Evolutionary conservation across 2,329 filamentous ascomycete genomes (phyloP).

Genomic region (Colletotrichum scovillei): DNA sequence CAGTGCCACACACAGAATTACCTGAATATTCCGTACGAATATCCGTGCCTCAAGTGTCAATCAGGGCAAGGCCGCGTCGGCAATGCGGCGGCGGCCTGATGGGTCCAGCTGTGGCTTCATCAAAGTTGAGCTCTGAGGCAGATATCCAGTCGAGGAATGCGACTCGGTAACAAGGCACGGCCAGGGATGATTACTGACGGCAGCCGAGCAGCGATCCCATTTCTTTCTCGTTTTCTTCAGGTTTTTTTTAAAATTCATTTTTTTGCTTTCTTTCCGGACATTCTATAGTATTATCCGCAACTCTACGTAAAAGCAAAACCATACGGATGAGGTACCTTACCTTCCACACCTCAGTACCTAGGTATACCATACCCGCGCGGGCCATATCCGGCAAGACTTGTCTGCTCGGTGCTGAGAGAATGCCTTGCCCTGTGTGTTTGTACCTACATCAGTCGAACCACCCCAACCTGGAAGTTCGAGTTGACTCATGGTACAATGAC

Average conservation of each 20-base stretch:
- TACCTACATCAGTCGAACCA: background rate
- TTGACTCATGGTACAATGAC: background rate
- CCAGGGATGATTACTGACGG: conserved; percentile 15
- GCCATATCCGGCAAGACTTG: background rate
- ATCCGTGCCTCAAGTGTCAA: background rate
- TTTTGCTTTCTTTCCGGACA: background rate
- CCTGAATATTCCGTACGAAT: background rate
- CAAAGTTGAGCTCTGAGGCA: too few relatives aligned
- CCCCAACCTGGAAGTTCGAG: background rate
- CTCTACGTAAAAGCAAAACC: background rate
- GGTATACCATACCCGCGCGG: background rate
- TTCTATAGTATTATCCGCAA: background rate
- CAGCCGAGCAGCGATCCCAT: background rate
- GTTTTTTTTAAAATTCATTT: too few relatives aligned
- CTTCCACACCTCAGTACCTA: too few relatives aligned
- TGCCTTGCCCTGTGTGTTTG: background rate
- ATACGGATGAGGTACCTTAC: too few relatives aligned
- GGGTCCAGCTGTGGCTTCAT: background rate
- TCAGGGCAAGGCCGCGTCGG: background rate
- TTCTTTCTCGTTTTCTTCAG: background rate
- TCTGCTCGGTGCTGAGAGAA: background rate
- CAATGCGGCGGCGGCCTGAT: background rate
- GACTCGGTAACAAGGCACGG: conserved; percentile 1
- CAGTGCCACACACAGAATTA: background rate
- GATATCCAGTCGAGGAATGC: background rate